Conservation (phyloP, 2,329 filamentous ascomycete genomes). For the Nectriaceae sp. region DNA sequence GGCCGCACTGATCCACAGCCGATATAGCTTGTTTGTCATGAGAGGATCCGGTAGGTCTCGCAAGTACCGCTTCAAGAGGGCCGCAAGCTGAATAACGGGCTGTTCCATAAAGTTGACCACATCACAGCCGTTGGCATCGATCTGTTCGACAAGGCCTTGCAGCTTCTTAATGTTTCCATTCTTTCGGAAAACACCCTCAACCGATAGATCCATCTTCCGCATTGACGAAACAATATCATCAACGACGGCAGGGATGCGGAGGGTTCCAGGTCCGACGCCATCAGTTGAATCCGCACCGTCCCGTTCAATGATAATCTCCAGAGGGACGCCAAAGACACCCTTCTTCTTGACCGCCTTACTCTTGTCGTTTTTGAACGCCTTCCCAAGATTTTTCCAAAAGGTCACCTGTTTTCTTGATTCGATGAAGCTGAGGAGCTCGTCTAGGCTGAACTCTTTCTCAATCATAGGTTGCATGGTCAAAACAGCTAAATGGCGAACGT, state of each 20-base stretch:
- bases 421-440: slow-evolving; percentile 89
- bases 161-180: slow-evolving; percentile 97
- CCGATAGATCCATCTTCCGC: slow-evolving; percentile 98
- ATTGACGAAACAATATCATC: slow-evolving; percentile 93
- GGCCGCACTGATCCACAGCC: slow-evolving; percentile 85
- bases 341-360: slow-evolving; percentile 82
- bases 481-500: slow-evolving; percentile 92
- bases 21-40: slow-evolving; percentile 92
- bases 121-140: slow-evolving; percentile 84
- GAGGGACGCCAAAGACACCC: slow-evolving; percentile 85
- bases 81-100: slow-evolving; percentile 90
- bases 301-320: slow-evolving; percentile 87
- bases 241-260: slow-evolving; percentile 91
- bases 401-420: slow-evolving; percentile 86
- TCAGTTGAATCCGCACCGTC: slow-evolving; percentile 98
- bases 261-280: slow-evolving; percentile 86
- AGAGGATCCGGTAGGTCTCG: slow-evolving; percentile 92
- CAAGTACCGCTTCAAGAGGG: slow-evolving; percentile 91
- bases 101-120: slow-evolving; percentile 84
- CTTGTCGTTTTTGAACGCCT: slow-evolving; percentile 89
- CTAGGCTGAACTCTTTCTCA: slow-evolving; percentile 87
- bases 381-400: slow-evolving; percentile 98
- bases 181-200: slow-evolving; percentile 98
- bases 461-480: slow-evolving; percentile 92
- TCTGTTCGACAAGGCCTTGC: slow-evolving; percentile 80